Base-by-base conservation (phyloP, 2,329 filamentous ascomycete genomes). In the Trichoderma atrobrunneum region DNA sequence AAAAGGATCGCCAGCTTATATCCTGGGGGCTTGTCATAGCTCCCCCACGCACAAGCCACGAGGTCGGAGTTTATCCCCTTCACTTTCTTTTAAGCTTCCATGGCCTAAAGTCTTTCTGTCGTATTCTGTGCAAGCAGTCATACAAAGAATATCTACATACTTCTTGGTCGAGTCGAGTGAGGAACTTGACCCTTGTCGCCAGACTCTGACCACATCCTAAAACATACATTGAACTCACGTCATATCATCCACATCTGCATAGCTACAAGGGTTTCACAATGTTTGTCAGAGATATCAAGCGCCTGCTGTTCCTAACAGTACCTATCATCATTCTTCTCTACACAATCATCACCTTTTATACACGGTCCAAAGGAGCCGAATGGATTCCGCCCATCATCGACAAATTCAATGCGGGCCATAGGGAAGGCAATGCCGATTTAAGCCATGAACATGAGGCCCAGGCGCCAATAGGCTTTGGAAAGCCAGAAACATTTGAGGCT, bases 221-320 rank as follows among this genome's bases (percentile, higher is more conserved):
- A 65, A 21, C 24, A 28, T 18, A 24, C 68, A 61, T n/a, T n/a
- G n/a, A n/a, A 12, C 56, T 61, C 60, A 48, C 26, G 48, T 43
- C 69, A 36, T 30, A 60, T 28, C 61, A 56, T 71, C 56, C 26
- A 18, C 34, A 43, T 21, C 14, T 39, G n/a, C 4, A 34, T 21
- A 32, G 60, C 51, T 36, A n/a, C 21, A 39, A 39, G 39, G 7
- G 67, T 18, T 24, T 56, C 76, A 75, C 64, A 43, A 82, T 82
- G 81, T 71, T 82, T 39, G 75, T 78, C 28, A 76, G 78, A 62
- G 80, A 82, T 65, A 71, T 79, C 28, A 78, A 76, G 74, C 79
- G 80, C 4, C 68, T 81, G 26, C 73, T 75, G n/a, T 72, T 83
- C 26, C 66, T 81, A 7, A 28, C 80, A 5, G 77, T 76, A 16